A percentile compares a stretch with the other conserved stretches of the same genome.
phyloP scores from a whole-genome alignment of 2,329 filamentous ascomycete species.

The Colletotrichum sp. region DNA sequence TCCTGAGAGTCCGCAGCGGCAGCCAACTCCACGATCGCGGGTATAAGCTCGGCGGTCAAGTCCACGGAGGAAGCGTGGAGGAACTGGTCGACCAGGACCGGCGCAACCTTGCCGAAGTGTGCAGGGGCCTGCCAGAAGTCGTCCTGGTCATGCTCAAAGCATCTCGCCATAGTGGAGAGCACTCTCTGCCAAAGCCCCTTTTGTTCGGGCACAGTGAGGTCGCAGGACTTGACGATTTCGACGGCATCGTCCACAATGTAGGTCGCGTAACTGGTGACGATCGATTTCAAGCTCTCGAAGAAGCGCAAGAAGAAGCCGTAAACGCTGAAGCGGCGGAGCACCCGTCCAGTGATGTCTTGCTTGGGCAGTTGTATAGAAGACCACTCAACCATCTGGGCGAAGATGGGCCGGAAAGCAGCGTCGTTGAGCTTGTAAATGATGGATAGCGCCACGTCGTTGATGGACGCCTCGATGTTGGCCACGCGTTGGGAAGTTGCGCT shows the following conservation, averaged over 20 bases:
- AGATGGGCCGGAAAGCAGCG: conserved; percentile 89
- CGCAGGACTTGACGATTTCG: conserved; percentile 58
- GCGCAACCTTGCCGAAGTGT: conserved; percentile 78
- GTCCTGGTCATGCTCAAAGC: conserved; percentile 89
- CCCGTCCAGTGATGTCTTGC: conserved; percentile 62
- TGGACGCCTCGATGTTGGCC: conserved; percentile 59
- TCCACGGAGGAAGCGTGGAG: conserved; percentile 49
- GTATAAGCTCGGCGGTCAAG: conserved; percentile 63
- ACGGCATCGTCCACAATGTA: conserved; percentile 82
- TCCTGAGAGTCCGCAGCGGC: conserved; percentile 82
- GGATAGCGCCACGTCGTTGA: conserved; percentile 78
- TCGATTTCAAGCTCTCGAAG: conserved; percentile 87
- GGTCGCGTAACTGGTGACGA: conserved; percentile 89
- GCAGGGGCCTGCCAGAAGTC: conserved; percentile 94
- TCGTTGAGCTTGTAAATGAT: conserved; percentile 99
- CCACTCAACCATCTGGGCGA: conserved; percentile 87
- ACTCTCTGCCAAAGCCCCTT: conserved; percentile 70
- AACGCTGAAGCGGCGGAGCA: conserved; percentile 73
- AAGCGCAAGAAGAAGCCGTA: conserved; percentile 83
- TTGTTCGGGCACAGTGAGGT: conserved; percentile 55
- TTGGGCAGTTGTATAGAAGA: conserved; percentile 67
- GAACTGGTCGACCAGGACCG: conserved; percentile 73
- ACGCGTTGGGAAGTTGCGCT: conserved; percentile 51
- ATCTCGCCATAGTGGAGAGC: conserved; percentile 73
- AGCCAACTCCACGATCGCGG: conserved; percentile 80